Evolutionary conservation across 768 basidiomycete species (phyloP), one percentile per base, ranked within the genome.

Genomic region (Tylopilus felleus): DNA sequence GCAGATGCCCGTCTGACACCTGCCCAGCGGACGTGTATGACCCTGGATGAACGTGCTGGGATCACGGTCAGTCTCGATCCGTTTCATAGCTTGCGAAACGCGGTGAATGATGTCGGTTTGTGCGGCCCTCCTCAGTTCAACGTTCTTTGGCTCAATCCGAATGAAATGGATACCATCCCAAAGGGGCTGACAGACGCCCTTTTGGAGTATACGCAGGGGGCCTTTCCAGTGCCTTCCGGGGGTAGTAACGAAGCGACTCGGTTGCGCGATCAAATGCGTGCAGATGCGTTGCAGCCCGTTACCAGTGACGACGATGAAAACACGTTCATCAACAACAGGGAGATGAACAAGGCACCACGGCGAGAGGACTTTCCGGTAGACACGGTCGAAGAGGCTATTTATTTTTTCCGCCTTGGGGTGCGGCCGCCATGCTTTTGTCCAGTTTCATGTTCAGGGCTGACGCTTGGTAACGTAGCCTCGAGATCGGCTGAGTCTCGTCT

Each of bases 101-200:
- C 39, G 39, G 51, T 53, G 23, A 17, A 48, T 31, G 47, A 12
- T 70, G n/a, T 45, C 42, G 41, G 36, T 35, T 17, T 36, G 8
- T 38, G 38, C n/a, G n/a, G 35, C 35, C 16, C 19, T 35, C 33
- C 49, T 22, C 62, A 94, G 92, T 91, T 92, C 70, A 91, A 93
- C 62, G 81, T 88, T 29, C 74, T 91, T 25, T 90, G 86, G 83
- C 75, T 94, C 49, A 81, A 92, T 64, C 84, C 89, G 2, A 74
- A 76, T 51, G 77, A 84, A 62, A 69, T 73, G 8, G 80, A 85
- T 36, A 74, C 87, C 28, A 84, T 92, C 63, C 90, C 92, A 16
- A 66, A 74, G 22, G 84, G 81, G 8, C 71, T 94, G 39, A 66
- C 83, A 51, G 82, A 88, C 22, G 80, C 79, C 3, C 64, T 92